Conservation (phyloP, 192 early-diverging fungal genomes). For the Entomortierella parvispora region DNA sequence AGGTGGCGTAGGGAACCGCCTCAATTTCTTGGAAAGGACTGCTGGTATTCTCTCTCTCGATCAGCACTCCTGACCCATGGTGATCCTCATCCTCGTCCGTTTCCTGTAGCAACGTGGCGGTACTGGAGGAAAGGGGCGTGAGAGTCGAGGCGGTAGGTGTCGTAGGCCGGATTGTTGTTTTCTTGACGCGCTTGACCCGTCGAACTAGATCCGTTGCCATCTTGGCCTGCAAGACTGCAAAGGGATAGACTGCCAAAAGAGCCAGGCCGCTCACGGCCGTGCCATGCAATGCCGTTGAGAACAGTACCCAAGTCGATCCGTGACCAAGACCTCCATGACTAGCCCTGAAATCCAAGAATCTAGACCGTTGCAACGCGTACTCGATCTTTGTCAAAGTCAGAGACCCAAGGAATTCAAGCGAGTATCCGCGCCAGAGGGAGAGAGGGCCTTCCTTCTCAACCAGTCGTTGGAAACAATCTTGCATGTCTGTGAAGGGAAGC, state of each 20-base stretch:
- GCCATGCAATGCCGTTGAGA: constrained; percentile 8
- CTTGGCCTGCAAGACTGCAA: constrained; percentile 16
- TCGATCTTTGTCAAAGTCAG: constrained; percentile 12
- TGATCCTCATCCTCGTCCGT: no score
- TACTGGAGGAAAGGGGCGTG: no score
- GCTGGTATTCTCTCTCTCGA: no score
- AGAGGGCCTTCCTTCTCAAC: constrained; percentile 31
- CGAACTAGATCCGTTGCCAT: constrained; percentile 36
- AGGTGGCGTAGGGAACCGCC: no score
- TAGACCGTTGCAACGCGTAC: neutral
- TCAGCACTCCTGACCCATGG: no score
- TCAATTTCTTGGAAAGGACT: no score
- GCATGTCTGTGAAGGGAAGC: constrained; percentile 19
- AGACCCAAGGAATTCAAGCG: neutral
- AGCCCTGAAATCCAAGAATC: constrained; percentile 8
- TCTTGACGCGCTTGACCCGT: neutral
- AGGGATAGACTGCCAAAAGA: constrained; percentile 14
- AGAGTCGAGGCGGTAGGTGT: no score
- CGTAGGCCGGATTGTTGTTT: no score
- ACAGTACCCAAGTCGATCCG: constrained; percentile 14
- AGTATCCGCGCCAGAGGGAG: constrained; percentile 36
- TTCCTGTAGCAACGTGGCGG: no score
- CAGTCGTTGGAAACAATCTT: constrained; percentile 23
- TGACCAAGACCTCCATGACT: neutral
- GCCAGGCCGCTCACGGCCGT: constrained; percentile 5